These are phyloP conservation scores for Phyllostachys edulis DNA, from an alignment of 176 grass and related monocot genomes.

Conservation along the genomic window DNA sequence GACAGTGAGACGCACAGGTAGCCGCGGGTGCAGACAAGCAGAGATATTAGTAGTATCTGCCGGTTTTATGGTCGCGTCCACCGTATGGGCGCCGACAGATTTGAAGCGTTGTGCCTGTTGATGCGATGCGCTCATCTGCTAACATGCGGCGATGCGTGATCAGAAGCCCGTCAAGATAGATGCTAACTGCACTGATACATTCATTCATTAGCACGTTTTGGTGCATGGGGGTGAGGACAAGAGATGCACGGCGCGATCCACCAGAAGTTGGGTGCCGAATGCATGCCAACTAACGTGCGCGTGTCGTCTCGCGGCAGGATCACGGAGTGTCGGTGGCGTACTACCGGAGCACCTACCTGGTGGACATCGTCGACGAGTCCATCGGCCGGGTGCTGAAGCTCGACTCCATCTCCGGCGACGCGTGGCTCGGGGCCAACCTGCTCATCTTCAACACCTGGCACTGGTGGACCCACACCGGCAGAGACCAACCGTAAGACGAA, in stretches of 20 bases:
- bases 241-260: constrained; percentile 8
- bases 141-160: neutral
- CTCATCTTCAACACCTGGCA: constrained; percentile 95
- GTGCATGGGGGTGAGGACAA: neutral
- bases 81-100: constrained; percentile 9
- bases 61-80: neutral
- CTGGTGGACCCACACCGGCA: constrained; percentile 98
- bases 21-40: constrained; percentile 15
- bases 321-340: constrained; percentile 66
- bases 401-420: constrained; percentile 68
- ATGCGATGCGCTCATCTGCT: neutral
- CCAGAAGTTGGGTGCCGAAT: neutral
- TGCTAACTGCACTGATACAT: neutral
- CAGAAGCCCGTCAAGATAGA: neutral
- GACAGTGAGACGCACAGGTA: neutral
- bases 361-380: constrained; percentile 70
- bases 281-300: constrained; percentile 16
- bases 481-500: constrained; percentile 64
- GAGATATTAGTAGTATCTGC: neutral
- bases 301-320: constrained; percentile 45
- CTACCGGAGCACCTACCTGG: constrained; percentile 84
- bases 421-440: constrained; percentile 69
- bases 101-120: constrained; percentile 9
- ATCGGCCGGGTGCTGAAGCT: constrained; percentile 83
- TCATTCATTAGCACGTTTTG: neutral